Conservation (phyloP, 257 asterid genomes). For the Solanum dulcamara region DNA sequence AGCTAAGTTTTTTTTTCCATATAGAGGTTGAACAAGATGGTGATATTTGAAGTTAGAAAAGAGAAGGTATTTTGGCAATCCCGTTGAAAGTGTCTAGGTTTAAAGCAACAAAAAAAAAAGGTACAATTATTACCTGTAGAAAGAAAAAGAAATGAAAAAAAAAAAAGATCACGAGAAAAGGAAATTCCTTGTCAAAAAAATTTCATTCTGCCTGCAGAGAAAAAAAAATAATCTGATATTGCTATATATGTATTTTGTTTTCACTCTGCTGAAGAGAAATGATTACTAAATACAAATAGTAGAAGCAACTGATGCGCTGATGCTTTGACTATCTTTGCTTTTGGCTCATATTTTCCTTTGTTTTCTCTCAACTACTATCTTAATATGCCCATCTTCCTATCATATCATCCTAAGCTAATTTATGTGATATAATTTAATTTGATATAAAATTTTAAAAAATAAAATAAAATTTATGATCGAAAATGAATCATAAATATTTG, state of each 20-base stretch:
- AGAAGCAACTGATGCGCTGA: conserved; percentile 11
- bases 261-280: not conserved
- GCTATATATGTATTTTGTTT: not conserved
- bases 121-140: not conserved
- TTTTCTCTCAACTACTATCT: too few species aligned
- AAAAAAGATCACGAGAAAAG: not conserved
- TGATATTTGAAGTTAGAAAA: not conserved
- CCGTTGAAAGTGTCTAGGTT: conserved; percentile 1
- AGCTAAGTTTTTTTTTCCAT: not conserved
- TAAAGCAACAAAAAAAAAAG: not conserved
- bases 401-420: too few species aligned
- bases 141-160: not conserved
- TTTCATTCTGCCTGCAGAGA: not conserved
- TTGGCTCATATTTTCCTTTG: not conserved
- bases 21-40: not conserved
- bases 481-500: too few species aligned
- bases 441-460: too few species aligned
- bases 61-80: not conserved
- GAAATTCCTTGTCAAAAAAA: not conserved
- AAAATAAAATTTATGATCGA: too few species aligned
- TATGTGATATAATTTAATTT: too few species aligned
- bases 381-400: not conserved
- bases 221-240: not conserved
- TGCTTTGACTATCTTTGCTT: not conserved
- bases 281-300: conserved; percentile 17